Base-by-base conservation (phyloP, 805 yeast species). In the Candida endomychidarum region DNA sequence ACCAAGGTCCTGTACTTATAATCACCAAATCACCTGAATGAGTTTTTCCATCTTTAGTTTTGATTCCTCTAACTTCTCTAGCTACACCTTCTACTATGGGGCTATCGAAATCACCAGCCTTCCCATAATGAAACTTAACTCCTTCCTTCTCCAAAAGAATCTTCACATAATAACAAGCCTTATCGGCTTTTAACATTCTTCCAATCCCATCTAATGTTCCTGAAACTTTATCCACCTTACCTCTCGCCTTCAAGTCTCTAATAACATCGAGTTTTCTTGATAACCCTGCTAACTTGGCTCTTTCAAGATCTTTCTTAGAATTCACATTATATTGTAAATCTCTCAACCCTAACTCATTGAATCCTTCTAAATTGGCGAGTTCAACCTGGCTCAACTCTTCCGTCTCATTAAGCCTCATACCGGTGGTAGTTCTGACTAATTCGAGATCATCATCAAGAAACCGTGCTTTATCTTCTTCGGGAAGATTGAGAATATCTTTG, bases 181-280 rank as follows among this genome's bases (percentile, higher is more conserved):
- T 61, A 34, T 57, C 61, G 2, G 72, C 64, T 40, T 63, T 56
- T 3, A 65, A 23, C 21, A 65, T 42, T 6, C 70, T 67, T 8
- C 66, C 52, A 15, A 62, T 54, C n/a, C 40, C 32, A n/a, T 25
- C 38, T 12, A 26, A 27, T 3, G 31, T 35, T 3, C 31, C 31
- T 7, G 31, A 35, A 8, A 24, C 25, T 8, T 14, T n/a, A 3
- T 12, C 14, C 3, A 35, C 17, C 12, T 35, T 35, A 3, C 17
- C 20, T 26, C 30, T 24, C 8, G 9, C 8, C 19, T 25, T 24
- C 18, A 35, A 26, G 9, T 35, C 32, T 7, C 37, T 35, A 10
- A 37, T 15, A 8, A 33, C 30, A 31, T 56, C 49, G 14, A 60
- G 31, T 31, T 60, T 57, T 3, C 41, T 14, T 8, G 54, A 54